Conservation (phyloP, 176 grass and related monocot species). For the maize (Zea mays) region DNA sequence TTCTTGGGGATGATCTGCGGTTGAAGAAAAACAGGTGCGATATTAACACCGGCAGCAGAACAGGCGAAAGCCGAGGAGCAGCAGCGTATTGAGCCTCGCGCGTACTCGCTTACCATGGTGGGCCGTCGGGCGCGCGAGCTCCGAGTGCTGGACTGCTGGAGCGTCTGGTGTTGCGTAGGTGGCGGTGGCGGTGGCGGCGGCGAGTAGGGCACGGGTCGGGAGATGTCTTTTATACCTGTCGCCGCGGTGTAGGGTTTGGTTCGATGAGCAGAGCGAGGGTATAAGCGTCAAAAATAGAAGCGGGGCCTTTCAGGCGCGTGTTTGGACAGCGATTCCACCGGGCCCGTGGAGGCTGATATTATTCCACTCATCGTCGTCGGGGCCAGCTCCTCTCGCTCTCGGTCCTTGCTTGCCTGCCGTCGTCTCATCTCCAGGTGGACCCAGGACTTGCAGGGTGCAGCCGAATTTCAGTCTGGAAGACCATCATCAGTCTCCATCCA, state of each 20-base stretch:
- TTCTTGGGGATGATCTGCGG: conserved; percentile 97
- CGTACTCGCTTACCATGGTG: conserved; percentile 51
- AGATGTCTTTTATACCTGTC: conserved; percentile 37
- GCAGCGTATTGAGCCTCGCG: neutral
- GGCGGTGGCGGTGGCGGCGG: conserved; percentile 32
- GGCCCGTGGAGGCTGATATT: conserved; percentile 17
- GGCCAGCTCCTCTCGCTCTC: conserved; percentile 9
- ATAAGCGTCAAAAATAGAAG: conserved; percentile 1
- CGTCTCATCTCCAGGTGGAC: neutral
- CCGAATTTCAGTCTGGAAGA: conserved; percentile 6
- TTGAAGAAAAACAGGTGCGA: neutral
- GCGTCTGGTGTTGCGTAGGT: neutral
- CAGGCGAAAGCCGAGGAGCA: neutral
- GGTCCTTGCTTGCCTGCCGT: neutral
- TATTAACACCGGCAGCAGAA: conserved; percentile 6
- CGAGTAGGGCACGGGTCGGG: conserved; percentile 12
- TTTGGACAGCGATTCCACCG: neutral
- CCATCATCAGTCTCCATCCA: neutral
- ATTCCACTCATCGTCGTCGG: neutral
- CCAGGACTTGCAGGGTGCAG: neutral
- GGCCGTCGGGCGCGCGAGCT: conserved; percentile 15
- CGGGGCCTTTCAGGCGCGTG: neutral
- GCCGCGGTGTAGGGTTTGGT: conserved; percentile 35
- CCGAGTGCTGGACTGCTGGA: conserved; percentile 20
- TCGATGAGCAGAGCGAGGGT: neutral